Conservation (phyloP, 2,329 filamentous ascomycete genomes). For the Penicillium concentricum region DNA sequence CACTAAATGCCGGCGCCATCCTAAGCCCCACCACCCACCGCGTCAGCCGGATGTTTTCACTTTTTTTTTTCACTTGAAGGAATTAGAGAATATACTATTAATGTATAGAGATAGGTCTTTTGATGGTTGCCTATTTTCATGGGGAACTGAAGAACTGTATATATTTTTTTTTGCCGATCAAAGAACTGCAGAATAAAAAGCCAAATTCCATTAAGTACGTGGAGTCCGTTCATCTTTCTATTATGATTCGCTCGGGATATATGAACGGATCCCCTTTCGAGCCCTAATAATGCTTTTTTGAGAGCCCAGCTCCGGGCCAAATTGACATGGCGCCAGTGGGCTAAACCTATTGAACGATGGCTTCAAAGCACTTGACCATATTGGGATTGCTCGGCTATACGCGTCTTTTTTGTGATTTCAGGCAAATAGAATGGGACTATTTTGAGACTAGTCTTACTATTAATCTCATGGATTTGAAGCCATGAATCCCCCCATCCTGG, state of each 20-base stretch:
- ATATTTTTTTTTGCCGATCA: neutral
- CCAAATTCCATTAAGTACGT: constrained; percentile 11
- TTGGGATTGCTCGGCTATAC: constrained; percentile 15
- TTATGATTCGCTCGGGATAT: constrained; percentile 7
- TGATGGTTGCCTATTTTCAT: neutral
- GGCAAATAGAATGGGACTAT: constrained; percentile 13
- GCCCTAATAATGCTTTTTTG: constrained; percentile 16
- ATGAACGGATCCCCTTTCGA: constrained; percentile 10
- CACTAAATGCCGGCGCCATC: constrained; percentile 20
- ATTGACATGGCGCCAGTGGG: constrained; percentile 10
- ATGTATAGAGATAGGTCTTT: neutral
- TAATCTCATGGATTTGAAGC: constrained; percentile 16
- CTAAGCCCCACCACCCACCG: constrained; percentile 22
- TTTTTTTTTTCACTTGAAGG: neutral
- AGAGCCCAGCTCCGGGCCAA: constrained; percentile 14
- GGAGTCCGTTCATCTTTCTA: constrained; percentile 2
- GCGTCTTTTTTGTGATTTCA: constrained; percentile 15
- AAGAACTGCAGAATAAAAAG: constrained; percentile 8
- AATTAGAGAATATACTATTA: neutral
- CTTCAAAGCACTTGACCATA: constrained; percentile 1
- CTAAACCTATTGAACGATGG: neutral
- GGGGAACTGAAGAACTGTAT: too few species aligned
- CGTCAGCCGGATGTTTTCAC: constrained; percentile 15
- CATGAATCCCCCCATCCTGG: neutral
- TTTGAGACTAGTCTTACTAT: constrained; percentile 1